A percentile compares a stretch with the other conserved stretches of the same genome.
phyloP scores from a whole-genome alignment of 202 grass and related monocot genomes.

The Cymbopogon flexuosus region DNA sequence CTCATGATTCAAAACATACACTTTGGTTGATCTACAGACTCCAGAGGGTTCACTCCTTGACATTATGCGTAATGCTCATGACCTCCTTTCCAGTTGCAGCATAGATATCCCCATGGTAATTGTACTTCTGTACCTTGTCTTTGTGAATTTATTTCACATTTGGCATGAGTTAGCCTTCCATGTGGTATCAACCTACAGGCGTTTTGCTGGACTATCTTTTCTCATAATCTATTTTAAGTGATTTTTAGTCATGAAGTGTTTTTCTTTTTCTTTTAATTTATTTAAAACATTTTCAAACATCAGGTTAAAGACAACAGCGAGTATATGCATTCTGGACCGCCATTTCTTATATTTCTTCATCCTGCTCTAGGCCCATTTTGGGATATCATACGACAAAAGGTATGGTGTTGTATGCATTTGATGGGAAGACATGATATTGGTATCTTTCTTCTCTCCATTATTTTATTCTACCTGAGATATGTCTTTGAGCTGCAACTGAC shows the following conservation, averaged over 20 bases:
- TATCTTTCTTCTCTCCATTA: constrained; percentile 18
- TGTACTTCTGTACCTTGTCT: constrained; percentile 24
- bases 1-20: constrained; percentile 10
- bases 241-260: not conserved
- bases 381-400: constrained; percentile 86
- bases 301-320: constrained; percentile 79
- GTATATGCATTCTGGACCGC: constrained; percentile 66
- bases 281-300: constrained; percentile 27
- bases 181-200: not conserved
- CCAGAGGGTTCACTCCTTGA: constrained; percentile 95
- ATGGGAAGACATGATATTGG: not conserved
- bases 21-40: constrained; percentile 55
- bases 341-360: constrained; percentile 98
- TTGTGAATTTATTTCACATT: constrained; percentile 11
- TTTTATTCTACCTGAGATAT: constrained; percentile 14
- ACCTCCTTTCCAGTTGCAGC: constrained; percentile 66
- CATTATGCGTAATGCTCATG: constrained; percentile 92
- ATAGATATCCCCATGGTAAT: constrained; percentile 70
- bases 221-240: constrained; percentile 2
- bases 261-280: constrained; percentile 46
- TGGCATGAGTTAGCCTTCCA: constrained; percentile 8
- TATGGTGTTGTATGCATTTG: constrained; percentile 22
- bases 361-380: constrained; percentile 96
- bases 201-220: not conserved
- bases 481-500: constrained; percentile 13